These are phyloP conservation scores for Linum usitatissimum DNA, from an alignment of 345 rosid species.

Conservation along the genomic window DNA sequence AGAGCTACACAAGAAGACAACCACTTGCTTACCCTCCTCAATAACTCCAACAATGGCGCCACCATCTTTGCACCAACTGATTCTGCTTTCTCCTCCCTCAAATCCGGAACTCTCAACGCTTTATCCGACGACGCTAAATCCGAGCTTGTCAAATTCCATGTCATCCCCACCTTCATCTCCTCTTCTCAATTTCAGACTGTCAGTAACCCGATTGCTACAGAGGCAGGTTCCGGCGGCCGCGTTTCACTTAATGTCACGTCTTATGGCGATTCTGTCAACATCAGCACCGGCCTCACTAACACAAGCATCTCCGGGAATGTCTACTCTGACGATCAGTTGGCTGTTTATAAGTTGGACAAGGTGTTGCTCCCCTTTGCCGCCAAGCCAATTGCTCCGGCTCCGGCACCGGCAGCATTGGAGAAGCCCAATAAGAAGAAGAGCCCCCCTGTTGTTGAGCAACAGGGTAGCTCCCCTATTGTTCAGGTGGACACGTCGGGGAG, in stretches of 20 bases:
- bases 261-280: slow-evolving; percentile 3
- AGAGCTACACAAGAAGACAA: background rate
- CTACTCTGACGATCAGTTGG: slow-evolving; percentile 15
- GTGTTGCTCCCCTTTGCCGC: slow-evolving; percentile 14
- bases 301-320: slow-evolving; percentile 4
- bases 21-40: background rate
- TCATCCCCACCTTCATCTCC: background rate
- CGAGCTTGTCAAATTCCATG: slow-evolving; percentile 6
- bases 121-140: background rate
- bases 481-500: too few species aligned
- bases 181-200: slow-evolving; percentile 28
- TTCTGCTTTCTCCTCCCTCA: slow-evolving; percentile 2
- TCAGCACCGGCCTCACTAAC: slow-evolving; percentile 13
- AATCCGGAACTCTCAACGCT: slow-evolving; percentile 7
- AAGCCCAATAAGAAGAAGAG: slow-evolving; percentile 5
- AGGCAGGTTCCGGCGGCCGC: slow-evolving; percentile 12
- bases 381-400: slow-evolving; percentile 12
- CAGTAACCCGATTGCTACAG: slow-evolving; percentile 32
- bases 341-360: slow-evolving; percentile 14
- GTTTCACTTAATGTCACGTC: slow-evolving; percentile 12
- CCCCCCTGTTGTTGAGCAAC: background rate
- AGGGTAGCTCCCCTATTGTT: background rate
- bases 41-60: slow-evolving; percentile 5
- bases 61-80: slow-evolving; percentile 8
- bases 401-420: slow-evolving; percentile 2